phyloP scores from a whole-genome alignment of 345 rosid genomes.

The Rhodamnia rubescens region DNA sequence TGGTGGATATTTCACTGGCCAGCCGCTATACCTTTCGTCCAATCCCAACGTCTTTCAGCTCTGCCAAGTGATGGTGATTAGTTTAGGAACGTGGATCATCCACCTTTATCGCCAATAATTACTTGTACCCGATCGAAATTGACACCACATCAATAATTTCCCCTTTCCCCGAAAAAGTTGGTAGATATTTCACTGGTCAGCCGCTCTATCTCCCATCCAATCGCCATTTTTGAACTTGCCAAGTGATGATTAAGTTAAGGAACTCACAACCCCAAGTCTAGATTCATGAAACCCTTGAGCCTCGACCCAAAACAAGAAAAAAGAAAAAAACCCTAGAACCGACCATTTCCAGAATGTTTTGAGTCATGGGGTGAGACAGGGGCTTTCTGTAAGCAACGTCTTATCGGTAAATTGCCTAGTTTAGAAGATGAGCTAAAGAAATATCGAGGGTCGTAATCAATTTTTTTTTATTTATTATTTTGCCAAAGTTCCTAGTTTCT shows the following conservation, averaged over 20 bases:
- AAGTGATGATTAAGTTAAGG: not conserved
- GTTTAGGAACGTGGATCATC: not conserved
- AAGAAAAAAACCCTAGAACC: no score
- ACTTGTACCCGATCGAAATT: not conserved
- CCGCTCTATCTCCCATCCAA: not conserved
- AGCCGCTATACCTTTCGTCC: not conserved
- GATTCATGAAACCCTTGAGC: not conserved
- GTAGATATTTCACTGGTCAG: not conserved
- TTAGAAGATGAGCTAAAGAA: not conserved
- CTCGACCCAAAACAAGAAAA: no score
- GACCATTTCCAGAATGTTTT: not conserved
- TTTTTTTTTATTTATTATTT: not conserved
- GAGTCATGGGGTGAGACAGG: not conserved
- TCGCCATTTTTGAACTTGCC: not conserved
- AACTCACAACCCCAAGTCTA: not conserved
- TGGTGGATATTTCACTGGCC: not conserved
- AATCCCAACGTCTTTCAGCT: not conserved
- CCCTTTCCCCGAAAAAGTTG: not conserved
- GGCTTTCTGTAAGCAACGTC: not conserved
- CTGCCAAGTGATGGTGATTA: not conserved
- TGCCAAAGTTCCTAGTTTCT: not conserved
- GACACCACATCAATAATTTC: not conserved
- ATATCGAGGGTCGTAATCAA: not conserved
- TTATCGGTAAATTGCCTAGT: not conserved
- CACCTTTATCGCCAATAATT: not conserved